These are phyloP conservation scores for Mycena sp. DNA, from an alignment of 1,284 basidiomycete genomes.

Conservation along the genomic window DNA sequence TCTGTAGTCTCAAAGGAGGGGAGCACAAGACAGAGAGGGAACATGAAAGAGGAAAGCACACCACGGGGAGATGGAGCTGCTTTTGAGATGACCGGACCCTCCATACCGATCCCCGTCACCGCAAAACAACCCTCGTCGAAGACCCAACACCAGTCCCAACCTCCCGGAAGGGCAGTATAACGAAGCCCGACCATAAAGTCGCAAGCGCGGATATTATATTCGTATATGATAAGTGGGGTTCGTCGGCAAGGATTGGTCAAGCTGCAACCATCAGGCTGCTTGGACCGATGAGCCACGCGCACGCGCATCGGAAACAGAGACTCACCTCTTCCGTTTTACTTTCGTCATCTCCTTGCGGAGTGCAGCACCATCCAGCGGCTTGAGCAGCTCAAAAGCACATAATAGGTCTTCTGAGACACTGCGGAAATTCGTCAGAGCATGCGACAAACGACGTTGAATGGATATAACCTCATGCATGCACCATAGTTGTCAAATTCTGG, in stretches of 20 bases:
- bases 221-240: conserved; percentile 30
- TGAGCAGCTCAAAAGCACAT: conserved; percentile 97
- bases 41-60: conserved; percentile 10
- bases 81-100: conserved; percentile 10
- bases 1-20: conserved; percentile 23
- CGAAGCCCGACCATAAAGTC: conserved; percentile 8
- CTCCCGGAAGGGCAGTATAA: conserved; percentile 4
- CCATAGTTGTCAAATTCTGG: conserved; percentile 98
- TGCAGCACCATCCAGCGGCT: conserved; percentile 95
- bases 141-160: conserved; percentile 7
- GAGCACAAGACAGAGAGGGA: conserved; percentile 14
- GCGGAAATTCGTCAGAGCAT: conserved; percentile 36
- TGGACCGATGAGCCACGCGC: background rate
- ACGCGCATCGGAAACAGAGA: background rate
- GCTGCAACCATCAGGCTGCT: conserved; percentile 24
- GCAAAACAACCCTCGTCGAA: conserved; percentile 9
- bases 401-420: conserved; percentile 97
- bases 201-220: conserved; percentile 29
- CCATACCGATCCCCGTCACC: conserved; percentile 9
- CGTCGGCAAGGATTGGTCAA: conserved; percentile 11
- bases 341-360: conserved; percentile 99
- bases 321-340: conserved; percentile 94
- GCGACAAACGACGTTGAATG: conserved; percentile 2
- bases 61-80: background rate
- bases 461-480: conserved; percentile 84